A percentile compares a stretch with the other conserved stretches of the same genome.
Conservation (phyloP, 306 rosid species). For the Leucaena leucocephala region DNA sequence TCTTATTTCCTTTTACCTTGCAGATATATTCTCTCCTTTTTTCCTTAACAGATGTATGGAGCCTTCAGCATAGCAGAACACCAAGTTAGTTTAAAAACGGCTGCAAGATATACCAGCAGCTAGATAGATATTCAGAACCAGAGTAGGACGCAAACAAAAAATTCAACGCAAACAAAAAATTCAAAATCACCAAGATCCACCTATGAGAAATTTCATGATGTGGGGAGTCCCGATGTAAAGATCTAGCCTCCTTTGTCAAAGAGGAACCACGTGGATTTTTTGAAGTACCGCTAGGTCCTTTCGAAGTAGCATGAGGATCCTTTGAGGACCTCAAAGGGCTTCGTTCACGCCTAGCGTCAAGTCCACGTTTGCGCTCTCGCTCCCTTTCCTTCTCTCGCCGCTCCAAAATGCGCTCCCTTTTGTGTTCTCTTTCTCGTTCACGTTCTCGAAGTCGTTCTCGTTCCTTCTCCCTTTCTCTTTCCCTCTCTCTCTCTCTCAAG, state of each 20-base stretch:
- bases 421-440: slow-evolving; percentile 75
- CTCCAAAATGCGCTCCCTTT: slow-evolving; percentile 74
- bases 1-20: slow-evolving; percentile 85
- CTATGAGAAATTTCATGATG: slow-evolving; percentile 79
- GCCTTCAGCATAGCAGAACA: slow-evolving; percentile 99
- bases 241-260: slow-evolving; percentile 81
- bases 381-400: slow-evolving; percentile 87
- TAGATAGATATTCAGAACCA: slow-evolving; percentile 74
- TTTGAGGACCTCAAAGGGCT: slow-evolving; percentile 61
- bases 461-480: slow-evolving; percentile 81
- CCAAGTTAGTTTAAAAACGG: slow-evolving; percentile 78
- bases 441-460: slow-evolving; percentile 66
- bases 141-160: too few species aligned
- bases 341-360: slow-evolving; percentile 53
- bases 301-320: slow-evolving; percentile 69
- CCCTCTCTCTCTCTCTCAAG: too few species aligned
- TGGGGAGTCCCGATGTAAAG: slow-evolving; percentile 79
- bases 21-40: slow-evolving; percentile 99
- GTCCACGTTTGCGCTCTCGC: slow-evolving; percentile 83
- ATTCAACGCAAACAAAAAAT: slow-evolving; percentile 63
- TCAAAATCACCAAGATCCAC: slow-evolving; percentile 90
- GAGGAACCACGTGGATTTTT: slow-evolving; percentile 81
- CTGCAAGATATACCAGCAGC: slow-evolving; percentile 81
- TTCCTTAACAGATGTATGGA: slow-evolving; percentile 96
- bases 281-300: slow-evolving; percentile 63